phyloP scores from a whole-genome alignment of 441 rosid species.

The Daphne laureola region DNA sequence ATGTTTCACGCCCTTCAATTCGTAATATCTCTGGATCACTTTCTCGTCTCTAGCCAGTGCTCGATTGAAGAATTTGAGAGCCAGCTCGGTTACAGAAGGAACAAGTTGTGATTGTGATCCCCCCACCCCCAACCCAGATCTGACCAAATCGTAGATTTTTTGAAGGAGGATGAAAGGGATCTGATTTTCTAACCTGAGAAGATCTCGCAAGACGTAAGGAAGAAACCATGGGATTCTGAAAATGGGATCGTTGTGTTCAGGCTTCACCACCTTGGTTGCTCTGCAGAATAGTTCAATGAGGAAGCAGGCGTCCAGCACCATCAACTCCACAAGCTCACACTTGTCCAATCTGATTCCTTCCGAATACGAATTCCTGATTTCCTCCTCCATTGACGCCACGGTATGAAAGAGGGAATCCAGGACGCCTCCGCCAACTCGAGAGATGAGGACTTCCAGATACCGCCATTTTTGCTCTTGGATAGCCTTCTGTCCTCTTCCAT shows the following conservation, averaged over 20 bases:
- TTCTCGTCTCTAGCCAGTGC: background rate
- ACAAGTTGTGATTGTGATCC: constrained; percentile 11
- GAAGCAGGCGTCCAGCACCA: constrained; percentile 68
- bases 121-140: constrained; percentile 4
- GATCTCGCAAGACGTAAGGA: constrained; percentile 59
- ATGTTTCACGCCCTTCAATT: constrained; percentile 30
- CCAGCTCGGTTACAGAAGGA: constrained; percentile 27
- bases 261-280: constrained; percentile 29
- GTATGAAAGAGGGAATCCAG: constrained; percentile 38
- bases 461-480: constrained; percentile 79
- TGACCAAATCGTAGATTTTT: constrained; percentile 30
- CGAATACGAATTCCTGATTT: constrained; percentile 59
- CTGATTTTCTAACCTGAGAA: constrained; percentile 60
- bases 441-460: constrained; percentile 39
- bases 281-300: constrained; percentile 55
- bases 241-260: constrained; percentile 50
- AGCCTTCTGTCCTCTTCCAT: constrained; percentile 33
- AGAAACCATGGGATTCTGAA: constrained; percentile 56
- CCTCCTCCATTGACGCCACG: constrained; percentile 27
- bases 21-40: constrained; percentile 7
- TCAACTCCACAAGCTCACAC: constrained; percentile 47
- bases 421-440: constrained; percentile 24
- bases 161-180: constrained; percentile 57
- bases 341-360: constrained; percentile 32
- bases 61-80: constrained; percentile 49